Evolutionary conservation across 2,329 filamentous ascomycete genomes (phyloP), one percentile per base, ranked within the genome.

Genomic region (Sarocladium oryzae): DNA sequence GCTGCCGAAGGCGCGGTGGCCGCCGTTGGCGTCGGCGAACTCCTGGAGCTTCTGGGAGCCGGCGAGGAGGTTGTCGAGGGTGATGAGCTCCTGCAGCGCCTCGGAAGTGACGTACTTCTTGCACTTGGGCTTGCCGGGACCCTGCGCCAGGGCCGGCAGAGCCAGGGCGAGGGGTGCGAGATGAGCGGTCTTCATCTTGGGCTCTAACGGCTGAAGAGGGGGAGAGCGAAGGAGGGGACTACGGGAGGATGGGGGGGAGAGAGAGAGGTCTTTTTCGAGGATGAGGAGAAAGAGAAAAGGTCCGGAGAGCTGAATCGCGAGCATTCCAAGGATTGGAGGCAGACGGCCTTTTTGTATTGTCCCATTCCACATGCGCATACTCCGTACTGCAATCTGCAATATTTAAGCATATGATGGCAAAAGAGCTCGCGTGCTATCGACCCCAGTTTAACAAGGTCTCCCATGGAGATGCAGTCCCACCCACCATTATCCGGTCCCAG

Each of bases 41-140:
- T 68, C 65, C 57, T 74, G 67, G 2, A 77, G 68, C 58, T 68
- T 69, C 57, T 74, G 62, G 5, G 73, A 68, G 30, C 71, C 70
- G 4, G 64, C 64, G 30, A 74, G 62, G 26, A 77, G 68, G 50
- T 67, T 64, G 20, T 70, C 62, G 55, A 69, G 58, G 33, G 59
- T 68, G 59, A 76, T 61, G 41, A 63, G 60, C 46, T 65, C 61
- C 55, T 71, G 69, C 23, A 73, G 68, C 54, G 63, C 60, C 45
- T 67, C 62, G 13, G 68, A 69, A 37, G 64, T 64, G 52, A 72
- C 69, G 30, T 61, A 59, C 13, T 59, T 56, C 58, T 66, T 65
- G 60, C 57, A 61, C 53, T 56, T 54, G 40, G 32, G 20, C 38
- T 48, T 40, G 7, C 28, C 32, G 38, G 11, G 18, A 9, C 20